Evolutionary conservation across 371 early-diverging fungal genomes (phyloP), one percentile per base, ranked within the genome.

Genomic region (Mucor velutinosus): DNA sequence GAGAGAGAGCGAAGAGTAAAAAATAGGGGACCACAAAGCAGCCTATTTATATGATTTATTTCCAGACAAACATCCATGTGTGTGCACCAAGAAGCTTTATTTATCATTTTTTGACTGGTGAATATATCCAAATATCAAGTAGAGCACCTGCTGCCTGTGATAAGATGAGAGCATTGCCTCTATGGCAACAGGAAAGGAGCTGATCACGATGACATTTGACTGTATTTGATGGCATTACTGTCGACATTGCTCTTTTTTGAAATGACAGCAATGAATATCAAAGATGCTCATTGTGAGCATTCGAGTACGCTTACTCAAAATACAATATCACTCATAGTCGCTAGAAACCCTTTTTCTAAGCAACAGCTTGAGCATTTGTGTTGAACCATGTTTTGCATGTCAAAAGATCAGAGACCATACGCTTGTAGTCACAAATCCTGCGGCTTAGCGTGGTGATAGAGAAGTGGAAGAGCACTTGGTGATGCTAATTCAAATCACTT

Each of bases 391-490:
- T 14, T 37, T 37, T 14, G 37, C 41, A 41, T 41, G 41, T 41
- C 41, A 41, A 41, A 41, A 1, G 17, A 35, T 41, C 41, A 41
- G 17, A 17, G 5, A 0, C 19, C 1, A 8, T 11, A 21, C 3
- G 47, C 19, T 47, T 47, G 19, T 47, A 55, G 55, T 55, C 55
- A 55, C 55, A 25, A 0, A 25, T 37, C 27, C 27, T 27, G 62
- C 35, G 62, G 62, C 62, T 62, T 62, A 62, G 62, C 62, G 21
- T 14, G 55, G 30, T 53, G 55, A 17, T 58, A 19, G 0, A 35
- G 21, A 47, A 12, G 19, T 19, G 19, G 19, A 47, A 17, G n/a
- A 41, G 4, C 7, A 30, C 47, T 29, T 51, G 7, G 49, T 29
- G 32, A 49, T 35, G n/a, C n/a, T 17, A 23, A 55, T 32, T 27